A percentile compares a stretch with the other conserved stretches of the same genome.
These are phyloP conservation scores for Speleostelium caveatum DNA, from an alignment of 78 protist species.

Conservation along the genomic window DNA sequence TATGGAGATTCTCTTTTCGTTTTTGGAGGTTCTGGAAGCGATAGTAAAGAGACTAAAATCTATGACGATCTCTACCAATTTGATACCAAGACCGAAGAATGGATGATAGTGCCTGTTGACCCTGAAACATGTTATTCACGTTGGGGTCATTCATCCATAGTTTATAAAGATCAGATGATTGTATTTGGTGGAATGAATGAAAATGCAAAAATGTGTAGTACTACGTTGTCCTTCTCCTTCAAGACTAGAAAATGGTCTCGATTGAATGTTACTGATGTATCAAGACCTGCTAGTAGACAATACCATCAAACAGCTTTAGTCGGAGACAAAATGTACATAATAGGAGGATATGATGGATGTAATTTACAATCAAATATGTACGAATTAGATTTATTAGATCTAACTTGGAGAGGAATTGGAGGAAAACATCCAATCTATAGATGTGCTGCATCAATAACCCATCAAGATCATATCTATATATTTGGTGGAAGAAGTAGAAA, in stretches of 20 bases:
- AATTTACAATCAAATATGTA: constrained; percentile 30
- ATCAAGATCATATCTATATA: constrained; percentile 9
- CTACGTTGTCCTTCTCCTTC: neutral
- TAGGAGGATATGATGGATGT: constrained; percentile 56
- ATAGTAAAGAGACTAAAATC: neutral
- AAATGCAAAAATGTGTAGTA: neutral
- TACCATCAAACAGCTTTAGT: constrained; percentile 20
- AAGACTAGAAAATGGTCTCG: constrained; percentile 19
- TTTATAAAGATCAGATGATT: constrained; percentile 13
- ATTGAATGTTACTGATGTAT: neutral
- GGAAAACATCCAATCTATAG: constrained; percentile 9
- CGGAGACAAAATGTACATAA: neutral
- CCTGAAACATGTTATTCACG: neutral
- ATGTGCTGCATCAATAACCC: constrained; percentile 21
- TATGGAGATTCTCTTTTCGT: constrained; percentile 13
- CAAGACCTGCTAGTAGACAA: constrained; percentile 43
- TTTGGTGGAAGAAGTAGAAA: constrained; percentile 51
- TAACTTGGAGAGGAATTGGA: constrained; percentile 15
- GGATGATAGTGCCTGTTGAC: neutral
- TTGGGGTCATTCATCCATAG: constrained; percentile 43
- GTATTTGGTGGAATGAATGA: constrained; percentile 56
- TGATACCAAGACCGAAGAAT: neutral
- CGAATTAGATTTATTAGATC: constrained; percentile 10
- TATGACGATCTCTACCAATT: constrained; percentile 15
- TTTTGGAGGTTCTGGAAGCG: constrained; percentile 54